Base-by-base conservation (phyloP, 371 early-diverging fungal genomes). In the Zopfochytrium polystomum region DNA sequence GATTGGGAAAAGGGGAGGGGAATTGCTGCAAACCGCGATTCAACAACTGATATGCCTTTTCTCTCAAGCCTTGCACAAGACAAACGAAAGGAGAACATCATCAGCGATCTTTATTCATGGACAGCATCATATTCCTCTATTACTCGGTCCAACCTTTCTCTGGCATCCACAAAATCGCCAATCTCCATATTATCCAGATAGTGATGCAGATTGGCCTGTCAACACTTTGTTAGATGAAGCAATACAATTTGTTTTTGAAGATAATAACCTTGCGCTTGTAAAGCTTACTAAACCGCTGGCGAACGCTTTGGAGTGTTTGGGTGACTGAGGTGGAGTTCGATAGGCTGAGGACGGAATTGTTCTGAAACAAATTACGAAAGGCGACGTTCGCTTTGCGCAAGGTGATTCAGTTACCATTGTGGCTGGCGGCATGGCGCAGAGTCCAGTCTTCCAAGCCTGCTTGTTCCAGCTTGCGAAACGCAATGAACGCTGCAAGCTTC, bases 361-460 rank as follows among this genome's bases (percentile, higher is more conserved):
- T 63, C 76, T 78, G 45, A 3, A 44, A 2, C 26, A 13, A 23
- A 9, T 29, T n/a, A 23, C 42, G 15, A 52, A 32, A n/a, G n/a
- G n/a, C n/a, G n/a, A n/a, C n/a, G n/a, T n/a, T n/a, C n/a, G 0
- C 2, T 25, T 43, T 56, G 29, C n/a, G 38, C 15, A 25, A 55
- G 27, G 1, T 35, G 15, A 55, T 18, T 33, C 13, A 15, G 55
- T 53, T 43, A 74, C 70, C 49, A 76, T 74, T 27, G 70, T 68
- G 0, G 76, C 1, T 15, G 83, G 73, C 11, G 83, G 78, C 2
- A 65, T 52, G 7, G 56, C 42, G 63, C 83, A 83, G 22, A 82
- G 44, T 0, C 83, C 82, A 11, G 77, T 78, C 52, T 83, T 83
- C 83, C 83, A 83, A 18, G 64, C 78, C 6, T 80, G 77, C 22